phyloP scores from a whole-genome alignment of 495 filamentous ascomycete species.

The Aspergillus campestris region DNA sequence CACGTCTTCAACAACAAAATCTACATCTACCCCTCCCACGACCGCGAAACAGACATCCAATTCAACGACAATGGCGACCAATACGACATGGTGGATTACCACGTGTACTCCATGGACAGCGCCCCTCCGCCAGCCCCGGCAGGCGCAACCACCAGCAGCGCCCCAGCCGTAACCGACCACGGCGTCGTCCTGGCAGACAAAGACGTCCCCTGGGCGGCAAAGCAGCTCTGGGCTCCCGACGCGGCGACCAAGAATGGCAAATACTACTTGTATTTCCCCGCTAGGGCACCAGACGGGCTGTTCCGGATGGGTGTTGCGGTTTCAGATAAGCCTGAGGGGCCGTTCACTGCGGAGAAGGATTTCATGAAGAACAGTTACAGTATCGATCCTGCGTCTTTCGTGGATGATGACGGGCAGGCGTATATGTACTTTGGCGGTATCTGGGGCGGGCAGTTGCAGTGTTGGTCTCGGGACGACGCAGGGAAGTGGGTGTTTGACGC shows the following conservation, averaged over 20 bases:
- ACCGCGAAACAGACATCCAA: constrained; percentile 31
- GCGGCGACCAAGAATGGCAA: constrained; percentile 37
- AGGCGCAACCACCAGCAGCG: no score
- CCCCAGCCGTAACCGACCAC: constrained; percentile 35
- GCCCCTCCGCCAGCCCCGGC: background rate
- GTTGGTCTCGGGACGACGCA: constrained; percentile 28
- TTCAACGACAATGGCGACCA: constrained; percentile 79
- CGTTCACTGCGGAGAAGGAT: constrained; percentile 31
- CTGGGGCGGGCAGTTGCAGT: constrained; percentile 66
- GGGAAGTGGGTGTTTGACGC: constrained; percentile 38
- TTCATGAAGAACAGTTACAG: constrained; percentile 35
- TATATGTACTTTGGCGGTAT: constrained; percentile 48
- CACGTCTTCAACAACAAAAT: constrained; percentile 40
- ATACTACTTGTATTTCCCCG: constrained; percentile 44
- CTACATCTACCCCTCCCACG: constrained; percentile 46
- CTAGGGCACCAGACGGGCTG: constrained; percentile 37
- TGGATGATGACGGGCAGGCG: constrained; percentile 39
- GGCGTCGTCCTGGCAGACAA: constrained; percentile 28
- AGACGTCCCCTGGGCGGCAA: constrained; percentile 38
- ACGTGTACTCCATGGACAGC: constrained; percentile 41
- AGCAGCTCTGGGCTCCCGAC: constrained; percentile 43
- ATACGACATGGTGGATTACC: constrained; percentile 61
- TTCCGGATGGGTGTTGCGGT: constrained; percentile 55
- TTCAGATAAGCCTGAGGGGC: constrained; percentile 34
- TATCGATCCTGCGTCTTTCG: constrained; percentile 43